These are phyloP conservation scores for Kwoniella shandongensis DNA, from an alignment of 768 basidiomycete species.

Conservation along the genomic window DNA sequence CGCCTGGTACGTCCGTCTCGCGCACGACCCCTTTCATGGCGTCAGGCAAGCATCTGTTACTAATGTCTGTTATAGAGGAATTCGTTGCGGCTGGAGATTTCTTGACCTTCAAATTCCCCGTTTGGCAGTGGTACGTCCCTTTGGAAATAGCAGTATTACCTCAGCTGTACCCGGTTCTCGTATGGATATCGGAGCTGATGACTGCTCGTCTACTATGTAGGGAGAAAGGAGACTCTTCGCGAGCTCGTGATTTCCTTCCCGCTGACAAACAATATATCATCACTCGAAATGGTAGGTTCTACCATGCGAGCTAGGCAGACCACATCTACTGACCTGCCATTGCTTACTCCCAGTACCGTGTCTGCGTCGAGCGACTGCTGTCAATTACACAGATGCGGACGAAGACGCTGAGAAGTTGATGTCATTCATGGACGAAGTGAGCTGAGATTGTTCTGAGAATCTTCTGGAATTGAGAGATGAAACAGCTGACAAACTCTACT, in stretches of 20 bases:
- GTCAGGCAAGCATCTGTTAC: slow-evolving; percentile 12
- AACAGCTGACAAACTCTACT: background rate
- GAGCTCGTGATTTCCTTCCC: slow-evolving; percentile 88
- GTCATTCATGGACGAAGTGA: slow-evolving; percentile 63
- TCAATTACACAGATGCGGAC: slow-evolving; percentile 92
- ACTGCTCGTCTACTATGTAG: slow-evolving; percentile 55
- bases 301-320: background rate
- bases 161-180: no score
- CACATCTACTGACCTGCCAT: background rate
- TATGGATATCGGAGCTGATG: no score
- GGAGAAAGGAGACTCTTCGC: slow-evolving; percentile 87
- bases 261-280: slow-evolving; percentile 94
- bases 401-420: slow-evolving; percentile 94
- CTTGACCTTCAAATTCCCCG: slow-evolving; percentile 94
- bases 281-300: slow-evolving; percentile 66
- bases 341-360: slow-evolving; percentile 71
- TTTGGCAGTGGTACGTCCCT: slow-evolving; percentile 87
- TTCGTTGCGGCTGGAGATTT: slow-evolving; percentile 98
- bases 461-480: no score
- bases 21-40: no score
- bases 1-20: slow-evolving; percentile 64
- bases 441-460: no score
- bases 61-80: slow-evolving; percentile 66
- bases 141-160: no score
- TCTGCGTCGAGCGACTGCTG: slow-evolving; percentile 83